Evolutionary conservation across 768 basidiomycete genomes (phyloP), one percentile per base, ranked within the genome.

Genomic region (Phanerochaete sordida): DNA sequence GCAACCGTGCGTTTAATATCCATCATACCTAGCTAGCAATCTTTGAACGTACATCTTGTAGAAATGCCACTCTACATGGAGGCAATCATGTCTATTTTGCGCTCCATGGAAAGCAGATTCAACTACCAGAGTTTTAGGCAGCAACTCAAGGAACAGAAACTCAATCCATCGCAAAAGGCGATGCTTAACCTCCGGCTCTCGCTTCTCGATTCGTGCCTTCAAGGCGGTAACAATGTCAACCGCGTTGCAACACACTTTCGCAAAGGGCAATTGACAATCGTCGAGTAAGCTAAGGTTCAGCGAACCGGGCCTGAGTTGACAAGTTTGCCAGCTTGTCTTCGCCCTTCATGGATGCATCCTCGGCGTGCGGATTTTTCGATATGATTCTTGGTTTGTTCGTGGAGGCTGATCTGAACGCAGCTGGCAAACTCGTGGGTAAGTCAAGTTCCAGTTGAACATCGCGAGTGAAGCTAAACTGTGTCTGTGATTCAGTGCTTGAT

Each of bases 301-400:
- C 12, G 24, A 24, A 31, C 23, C 8, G 4, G 28, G 30, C 12
- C 47, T 3, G 5, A 8, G 7, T 28, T 53, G 23, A 53, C n/a
- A 16, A 8, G 1, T 53, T 3, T 12, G 4, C 23, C 48, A 59
- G 58, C 62, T 73, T 90, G 0, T 88, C 89, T 0, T 88, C 89
- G 56, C 87, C 90, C 0, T 91, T 90, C 63, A 80, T 90, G 15
- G 90, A 91, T 64, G 73, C 83, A 1, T 76, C 77, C 0, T 81
- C 86, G 1, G 88, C 89, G 2, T 88, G 88, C 62, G 82, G 83
- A 0, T 68, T 91, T 2, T 91, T 91, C 56, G 87, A 91, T 57
- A 87, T 91, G 4, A 72, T 90, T 0, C 78, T 81, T 0, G 79
- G 88, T 33, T 65, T 87, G 1, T 91, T 90, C 63, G 78, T 88